These are phyloP conservation scores for Aspergillus ruber DNA, from an alignment of 2,329 filamentous ascomycete species.

Conservation along the genomic window DNA sequence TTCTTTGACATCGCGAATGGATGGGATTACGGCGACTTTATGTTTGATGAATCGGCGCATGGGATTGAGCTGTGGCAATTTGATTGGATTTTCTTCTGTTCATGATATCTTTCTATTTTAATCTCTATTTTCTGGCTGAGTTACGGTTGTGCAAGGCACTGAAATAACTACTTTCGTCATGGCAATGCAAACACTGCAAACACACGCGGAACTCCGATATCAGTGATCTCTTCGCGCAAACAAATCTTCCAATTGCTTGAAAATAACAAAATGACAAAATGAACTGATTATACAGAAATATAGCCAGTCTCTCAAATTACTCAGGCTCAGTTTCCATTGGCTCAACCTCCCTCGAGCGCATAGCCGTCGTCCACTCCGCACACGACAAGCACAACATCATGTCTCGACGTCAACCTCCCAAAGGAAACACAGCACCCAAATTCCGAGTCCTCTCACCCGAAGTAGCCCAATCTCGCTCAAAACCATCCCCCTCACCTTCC, in stretches of 20 bases:
- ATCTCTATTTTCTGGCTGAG: not conserved
- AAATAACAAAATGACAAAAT: not conserved
- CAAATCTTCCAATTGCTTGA: not conserved
- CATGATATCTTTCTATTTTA: not conserved
- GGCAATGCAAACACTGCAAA: conserved; percentile 14
- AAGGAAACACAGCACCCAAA: conserved; percentile 4
- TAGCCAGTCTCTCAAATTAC: not conserved
- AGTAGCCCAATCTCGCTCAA: conserved; percentile 10
- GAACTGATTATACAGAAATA: not conserved
- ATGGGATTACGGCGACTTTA: not conserved
- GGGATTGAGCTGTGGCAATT: no score
- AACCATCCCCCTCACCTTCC: conserved; percentile 1
- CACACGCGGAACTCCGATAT: conserved; percentile 4
- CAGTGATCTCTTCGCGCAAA: not conserved
- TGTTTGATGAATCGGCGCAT: not conserved
- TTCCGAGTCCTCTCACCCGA: conserved; percentile 16
- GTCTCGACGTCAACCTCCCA: conserved; percentile 5
- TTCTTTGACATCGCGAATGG: not conserved
- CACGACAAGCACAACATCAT: not conserved
- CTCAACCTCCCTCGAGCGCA: not conserved
- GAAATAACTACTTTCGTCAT: not conserved
- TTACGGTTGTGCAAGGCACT: no score
- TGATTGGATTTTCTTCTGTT: not conserved
- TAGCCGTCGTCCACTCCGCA: not conserved
- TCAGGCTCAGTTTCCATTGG: not conserved